Evolutionary conservation across 352 stramenopile species (phyloP).

Genomic region (Phytophthora rubi): DNA sequence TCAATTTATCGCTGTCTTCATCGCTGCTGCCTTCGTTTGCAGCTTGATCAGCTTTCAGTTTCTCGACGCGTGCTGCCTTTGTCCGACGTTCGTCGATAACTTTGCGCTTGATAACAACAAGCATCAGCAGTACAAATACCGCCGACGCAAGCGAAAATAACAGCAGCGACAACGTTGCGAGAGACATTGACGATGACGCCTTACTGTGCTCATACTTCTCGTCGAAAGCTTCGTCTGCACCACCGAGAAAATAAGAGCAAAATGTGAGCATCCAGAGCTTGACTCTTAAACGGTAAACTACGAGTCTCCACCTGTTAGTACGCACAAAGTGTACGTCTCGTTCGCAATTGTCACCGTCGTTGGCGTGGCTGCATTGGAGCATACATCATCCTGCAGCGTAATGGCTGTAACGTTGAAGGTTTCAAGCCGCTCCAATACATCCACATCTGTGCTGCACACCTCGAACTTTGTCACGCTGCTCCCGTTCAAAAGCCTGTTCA

Average conservation of each 20-base stretch:
- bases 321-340: constrained; percentile 31
- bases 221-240: constrained; percentile 25
- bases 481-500: constrained; percentile 35
- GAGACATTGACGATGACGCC: constrained; percentile 30
- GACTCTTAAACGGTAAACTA: not conserved
- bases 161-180: constrained; percentile 30
- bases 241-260: not conserved
- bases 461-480: constrained; percentile 40
- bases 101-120: constrained; percentile 37
- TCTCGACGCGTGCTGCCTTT: constrained; percentile 23
- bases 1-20: constrained; percentile 35
- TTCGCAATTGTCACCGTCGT: constrained; percentile 25
- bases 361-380: constrained; percentile 15
- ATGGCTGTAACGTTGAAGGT: constrained; percentile 29
- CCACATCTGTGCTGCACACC: constrained; percentile 39
- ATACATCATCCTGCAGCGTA: constrained; percentile 6
- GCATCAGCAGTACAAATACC: constrained; percentile 28
- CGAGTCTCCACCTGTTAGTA: constrained; percentile 29
- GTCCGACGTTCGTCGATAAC: constrained; percentile 33
- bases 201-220: constrained; percentile 26
- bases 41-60: constrained; percentile 22
- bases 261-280: not conserved
- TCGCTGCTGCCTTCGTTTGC: constrained; percentile 23
- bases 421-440: constrained; percentile 32
- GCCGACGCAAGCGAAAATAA: constrained; percentile 26